Conservation (phyloP, 257 asterid species). For the Jacaranda mimosifolia region DNA sequence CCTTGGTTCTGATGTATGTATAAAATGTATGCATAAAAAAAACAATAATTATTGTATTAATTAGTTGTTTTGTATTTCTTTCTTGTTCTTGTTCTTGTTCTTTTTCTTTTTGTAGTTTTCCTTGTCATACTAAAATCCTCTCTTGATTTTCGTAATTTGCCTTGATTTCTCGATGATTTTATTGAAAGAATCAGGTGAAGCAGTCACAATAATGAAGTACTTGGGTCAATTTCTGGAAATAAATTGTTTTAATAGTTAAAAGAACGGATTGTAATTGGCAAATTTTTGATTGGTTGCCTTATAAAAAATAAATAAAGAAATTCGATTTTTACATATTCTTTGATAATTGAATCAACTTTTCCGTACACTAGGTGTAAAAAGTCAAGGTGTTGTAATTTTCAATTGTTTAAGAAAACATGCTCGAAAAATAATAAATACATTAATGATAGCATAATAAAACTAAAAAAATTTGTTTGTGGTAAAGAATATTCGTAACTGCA, state of each 20-base stretch:
- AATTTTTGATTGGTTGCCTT: no score
- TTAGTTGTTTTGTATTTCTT: not conserved
- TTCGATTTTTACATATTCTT: no score
- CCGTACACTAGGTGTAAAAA: no score
- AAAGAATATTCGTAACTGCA: no score
- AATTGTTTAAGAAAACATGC: no score
- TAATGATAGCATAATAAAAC: no score
- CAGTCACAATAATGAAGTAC: not conserved
- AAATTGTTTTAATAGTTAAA: not conserved
- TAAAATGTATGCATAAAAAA: not conserved
- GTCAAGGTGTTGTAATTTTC: no score
- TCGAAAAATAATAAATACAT: no score
- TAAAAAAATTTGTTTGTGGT: no score
- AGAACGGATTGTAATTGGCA: no score
- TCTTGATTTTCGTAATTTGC: not conserved
- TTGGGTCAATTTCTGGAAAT: not conserved
- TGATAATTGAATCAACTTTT: no score
- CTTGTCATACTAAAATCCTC: not conserved
- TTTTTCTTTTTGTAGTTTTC: not conserved
- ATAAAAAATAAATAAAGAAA: no score
- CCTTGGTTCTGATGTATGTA: conserved; percentile 10
- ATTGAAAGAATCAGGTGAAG: not conserved
- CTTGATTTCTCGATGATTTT: not conserved
- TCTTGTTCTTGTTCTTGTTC: not conserved
- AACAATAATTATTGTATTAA: not conserved